Evolutionary conservation across 371 early-diverging fungal species (phyloP).

Genomic region (Mucor saturninus): DNA sequence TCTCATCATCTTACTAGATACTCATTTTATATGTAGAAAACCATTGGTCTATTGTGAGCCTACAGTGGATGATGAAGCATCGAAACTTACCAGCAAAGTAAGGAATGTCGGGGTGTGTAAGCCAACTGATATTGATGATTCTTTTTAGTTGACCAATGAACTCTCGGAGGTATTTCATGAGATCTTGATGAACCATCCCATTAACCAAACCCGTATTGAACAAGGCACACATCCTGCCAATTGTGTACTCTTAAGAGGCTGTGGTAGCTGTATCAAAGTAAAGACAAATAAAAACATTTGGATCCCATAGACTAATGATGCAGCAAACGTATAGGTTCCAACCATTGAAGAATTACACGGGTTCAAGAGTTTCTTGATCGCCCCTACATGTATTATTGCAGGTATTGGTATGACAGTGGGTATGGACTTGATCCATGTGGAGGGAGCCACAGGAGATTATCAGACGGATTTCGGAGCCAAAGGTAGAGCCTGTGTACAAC

Average conservation of each 20-base stretch:
- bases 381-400: constrained; percentile 64
- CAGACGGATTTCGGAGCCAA: constrained; percentile 52
- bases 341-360: constrained; percentile 48
- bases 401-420: constrained; percentile 56
- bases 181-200: constrained; percentile 41
- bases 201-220: constrained; percentile 41
- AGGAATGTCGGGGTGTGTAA: not conserved
- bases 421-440: constrained; percentile 48
- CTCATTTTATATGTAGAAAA: constrained; percentile 22
- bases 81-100: constrained; percentile 53
- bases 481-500: constrained; percentile 32
- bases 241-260: constrained; percentile 54
- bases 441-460: constrained; percentile 61
- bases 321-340: constrained; percentile 24
- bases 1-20: no score
- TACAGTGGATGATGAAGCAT: constrained; percentile 38
- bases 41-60: constrained; percentile 47
- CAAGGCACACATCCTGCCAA: constrained; percentile 51
- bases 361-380: constrained; percentile 53
- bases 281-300: not conserved
- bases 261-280: constrained; percentile 47
- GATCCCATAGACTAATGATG: not conserved
- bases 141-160: constrained; percentile 47
- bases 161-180: constrained; percentile 41
- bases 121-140: not conserved